Conservation (phyloP, 139 green algal genomes). For the Ettlia oleoabundans region DNA sequence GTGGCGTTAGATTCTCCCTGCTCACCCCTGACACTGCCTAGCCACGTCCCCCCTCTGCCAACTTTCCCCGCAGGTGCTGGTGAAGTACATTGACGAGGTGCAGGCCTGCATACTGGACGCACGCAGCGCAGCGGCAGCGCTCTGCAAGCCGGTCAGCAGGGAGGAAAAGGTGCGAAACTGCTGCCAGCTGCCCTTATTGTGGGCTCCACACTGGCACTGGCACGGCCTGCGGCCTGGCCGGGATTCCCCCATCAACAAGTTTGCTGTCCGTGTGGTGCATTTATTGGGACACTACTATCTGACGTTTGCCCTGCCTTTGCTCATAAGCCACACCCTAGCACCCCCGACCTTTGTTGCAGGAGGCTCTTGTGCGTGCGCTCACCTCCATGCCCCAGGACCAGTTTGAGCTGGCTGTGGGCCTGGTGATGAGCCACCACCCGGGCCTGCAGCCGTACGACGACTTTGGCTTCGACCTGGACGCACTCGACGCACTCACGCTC, state of each 20-base stretch:
- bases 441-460: slow-evolving; percentile 55
- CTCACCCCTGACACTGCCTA: no score
- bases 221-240: no score
- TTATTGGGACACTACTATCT: no score
- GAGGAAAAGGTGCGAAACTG: slow-evolving; percentile 44
- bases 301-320: no score
- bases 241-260: no score
- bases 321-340: no score
- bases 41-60: not conserved
- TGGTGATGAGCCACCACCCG: slow-evolving; percentile 56
- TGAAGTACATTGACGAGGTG: slow-evolving; percentile 55
- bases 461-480: slow-evolving; percentile 64
- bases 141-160: slow-evolving; percentile 48
- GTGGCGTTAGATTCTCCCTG: no score
- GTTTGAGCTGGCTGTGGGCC: slow-evolving; percentile 58
- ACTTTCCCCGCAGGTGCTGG: slow-evolving; percentile 20
- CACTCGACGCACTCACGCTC: slow-evolving; percentile 62
- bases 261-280: no score
- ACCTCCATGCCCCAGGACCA: slow-evolving; percentile 44
- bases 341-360: not conserved
- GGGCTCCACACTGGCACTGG: no score
- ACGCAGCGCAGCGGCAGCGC: slow-evolving; percentile 54
- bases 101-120: slow-evolving; percentile 46
- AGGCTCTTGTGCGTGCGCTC: slow-evolving; percentile 40
- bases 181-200: no score